Conservation (phyloP, 2,329 filamentous ascomycete species). For the Metarhizium guizhouense region DNA sequence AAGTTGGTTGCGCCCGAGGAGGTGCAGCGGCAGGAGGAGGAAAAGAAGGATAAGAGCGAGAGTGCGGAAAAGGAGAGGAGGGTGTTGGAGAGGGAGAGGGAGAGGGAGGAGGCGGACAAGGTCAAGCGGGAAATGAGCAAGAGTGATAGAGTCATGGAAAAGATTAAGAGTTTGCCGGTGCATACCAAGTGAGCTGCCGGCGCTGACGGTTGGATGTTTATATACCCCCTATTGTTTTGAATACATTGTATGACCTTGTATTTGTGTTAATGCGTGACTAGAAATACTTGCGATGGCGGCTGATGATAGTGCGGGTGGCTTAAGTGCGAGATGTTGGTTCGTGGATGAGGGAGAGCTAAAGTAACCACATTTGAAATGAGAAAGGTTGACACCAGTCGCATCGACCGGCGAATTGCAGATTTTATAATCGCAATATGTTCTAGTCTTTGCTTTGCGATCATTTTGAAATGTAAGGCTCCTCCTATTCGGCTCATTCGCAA, state of each 20-base stretch:
- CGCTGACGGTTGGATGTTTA: neutral
- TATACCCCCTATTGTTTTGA: slow-evolving; percentile 1
- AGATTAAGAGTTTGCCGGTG: slow-evolving; percentile 25
- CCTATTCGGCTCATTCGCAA: no score
- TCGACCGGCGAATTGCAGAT: no score
- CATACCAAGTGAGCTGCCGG: slow-evolving; percentile 9
- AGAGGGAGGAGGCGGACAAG: slow-evolving; percentile 15
- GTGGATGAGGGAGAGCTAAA: no score
- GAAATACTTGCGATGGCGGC: neutral
- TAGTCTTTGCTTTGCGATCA: no score
- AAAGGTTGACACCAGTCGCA: no score
- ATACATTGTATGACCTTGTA: neutral
- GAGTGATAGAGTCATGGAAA: slow-evolving; percentile 28
- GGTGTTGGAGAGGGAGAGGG: slow-evolving; percentile 29
- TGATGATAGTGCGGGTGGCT: no score
- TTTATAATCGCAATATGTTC: accelerated
- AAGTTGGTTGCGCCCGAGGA: slow-evolving; percentile 55
- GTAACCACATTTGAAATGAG: no score
- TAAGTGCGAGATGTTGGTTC: no score
- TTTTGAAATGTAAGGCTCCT: no score
- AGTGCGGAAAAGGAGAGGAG: slow-evolving; percentile 43
- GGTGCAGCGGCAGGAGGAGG: slow-evolving; percentile 46
- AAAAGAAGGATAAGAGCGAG: slow-evolving; percentile 50
- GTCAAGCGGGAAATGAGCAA: slow-evolving; percentile 28
- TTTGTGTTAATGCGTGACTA: neutral